Percentiles rank a stretch among this genome's conserved stretches.
Evolutionary conservation across 2,329 filamentous ascomycete species (phyloP).

Genomic region (Onygenales sp.): DNA sequence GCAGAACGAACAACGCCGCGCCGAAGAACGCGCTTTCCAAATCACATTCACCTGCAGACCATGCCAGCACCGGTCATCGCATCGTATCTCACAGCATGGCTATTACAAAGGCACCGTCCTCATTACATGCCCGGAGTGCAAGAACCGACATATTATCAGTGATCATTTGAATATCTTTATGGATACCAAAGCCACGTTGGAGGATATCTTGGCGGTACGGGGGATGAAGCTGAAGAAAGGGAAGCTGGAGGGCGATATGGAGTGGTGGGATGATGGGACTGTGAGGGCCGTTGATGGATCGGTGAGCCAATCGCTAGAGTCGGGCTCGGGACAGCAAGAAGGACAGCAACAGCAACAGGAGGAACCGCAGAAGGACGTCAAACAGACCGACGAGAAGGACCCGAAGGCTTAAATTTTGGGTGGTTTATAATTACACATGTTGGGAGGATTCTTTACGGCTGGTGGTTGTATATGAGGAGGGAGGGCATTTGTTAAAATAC

Average conservation of each 20-base stretch:
- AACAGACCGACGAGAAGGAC: not conserved
- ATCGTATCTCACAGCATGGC: slow-evolving; percentile 83
- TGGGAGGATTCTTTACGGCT: not conserved
- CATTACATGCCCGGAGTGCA: slow-evolving; percentile 78
- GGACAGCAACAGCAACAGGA: not conserved
- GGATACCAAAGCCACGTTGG: slow-evolving; percentile 32
- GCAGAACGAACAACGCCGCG: slow-evolving; percentile 26
- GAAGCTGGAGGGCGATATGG: slow-evolving; percentile 70
- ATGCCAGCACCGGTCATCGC: slow-evolving; percentile 69
- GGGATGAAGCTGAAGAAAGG: slow-evolving; percentile 72
- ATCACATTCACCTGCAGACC: slow-evolving; percentile 89
- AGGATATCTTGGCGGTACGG: slow-evolving; percentile 31
- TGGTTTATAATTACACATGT: not conserved
- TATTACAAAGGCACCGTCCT: slow-evolving; percentile 87
- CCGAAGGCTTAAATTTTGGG: not conserved
- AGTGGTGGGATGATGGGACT: slow-evolving; percentile 71
- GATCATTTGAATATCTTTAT: slow-evolving; percentile 66
- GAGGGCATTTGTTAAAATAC: not conserved
- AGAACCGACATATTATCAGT: slow-evolving; percentile 80
- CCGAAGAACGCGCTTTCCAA: slow-evolving; percentile 62
- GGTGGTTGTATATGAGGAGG: not conserved
- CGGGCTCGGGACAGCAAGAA: not conserved
- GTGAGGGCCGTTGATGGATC: not conserved
- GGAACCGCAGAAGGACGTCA: not conserved
- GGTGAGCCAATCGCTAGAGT: not conserved